phyloP scores from a whole-genome alignment of 2,329 filamentous ascomycete genomes.

The Cladosporium cucumerinum region DNA sequence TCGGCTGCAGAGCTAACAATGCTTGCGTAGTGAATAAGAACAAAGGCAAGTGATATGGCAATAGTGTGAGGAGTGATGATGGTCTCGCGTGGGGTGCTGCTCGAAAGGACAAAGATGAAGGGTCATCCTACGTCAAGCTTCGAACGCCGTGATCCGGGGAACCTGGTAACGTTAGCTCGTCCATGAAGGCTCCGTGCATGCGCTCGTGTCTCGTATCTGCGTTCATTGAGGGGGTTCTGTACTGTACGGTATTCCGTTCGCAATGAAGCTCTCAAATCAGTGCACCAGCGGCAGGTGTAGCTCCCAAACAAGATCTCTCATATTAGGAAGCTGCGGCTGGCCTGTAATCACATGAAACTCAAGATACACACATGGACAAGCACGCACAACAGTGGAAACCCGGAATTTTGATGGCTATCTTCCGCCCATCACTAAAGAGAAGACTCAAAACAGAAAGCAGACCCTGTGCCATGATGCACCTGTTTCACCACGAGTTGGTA shows the following conservation, averaged over 20 bases:
- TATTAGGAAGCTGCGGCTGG: background rate
- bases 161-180: background rate
- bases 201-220: background rate
- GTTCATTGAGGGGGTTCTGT: background rate
- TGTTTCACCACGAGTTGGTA: background rate
- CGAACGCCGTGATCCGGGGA: too few relatives aligned
- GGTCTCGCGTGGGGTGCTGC: background rate
- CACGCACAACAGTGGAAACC: background rate
- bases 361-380: background rate
- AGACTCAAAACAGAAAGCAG: background rate
- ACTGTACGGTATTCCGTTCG: background rate
- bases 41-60: background rate
- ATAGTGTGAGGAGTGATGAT: background rate
- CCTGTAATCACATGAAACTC: background rate
- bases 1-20: background rate
- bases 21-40: background rate
- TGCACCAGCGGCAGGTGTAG: background rate
- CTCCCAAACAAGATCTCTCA: background rate
- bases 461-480: constrained; percentile 7
- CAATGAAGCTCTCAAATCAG: background rate
- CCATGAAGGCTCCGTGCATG: background rate
- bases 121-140: background rate
- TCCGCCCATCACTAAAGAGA: background rate
- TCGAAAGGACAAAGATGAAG: background rate
- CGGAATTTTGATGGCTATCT: background rate